Evolutionary conservation across 805 yeast species (phyloP), one percentile per base, ranked within the genome.

Genomic region (Teunomyces barrocoloradensis): DNA sequence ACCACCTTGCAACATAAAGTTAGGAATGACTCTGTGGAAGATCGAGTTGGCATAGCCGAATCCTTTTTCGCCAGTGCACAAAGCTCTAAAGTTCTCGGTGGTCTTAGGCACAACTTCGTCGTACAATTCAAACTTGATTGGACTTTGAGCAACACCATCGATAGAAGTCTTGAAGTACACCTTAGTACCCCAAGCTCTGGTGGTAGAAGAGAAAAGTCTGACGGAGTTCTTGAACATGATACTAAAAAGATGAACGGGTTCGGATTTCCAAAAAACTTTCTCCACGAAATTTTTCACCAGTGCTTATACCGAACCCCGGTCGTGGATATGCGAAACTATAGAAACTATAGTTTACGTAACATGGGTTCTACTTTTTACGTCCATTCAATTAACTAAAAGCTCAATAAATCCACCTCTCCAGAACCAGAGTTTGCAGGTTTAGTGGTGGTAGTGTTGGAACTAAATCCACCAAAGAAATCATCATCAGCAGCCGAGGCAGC

Each of bases 1-100:
- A 59, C 78, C 78, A 63, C 79, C 97, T 80, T 91, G 98, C 68
- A 92, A 78, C 98, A 91, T 91, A 79, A 91, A 91, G 71, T 87
- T 84, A 56, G 97, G 97, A 64, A 90, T 90, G 56, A 91, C 96
- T 78, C 97, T 86, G 89, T 91, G 97, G 94, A 92, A 91, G 56
- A 84, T 77, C 43, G 95, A 87, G 62, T 78, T 80, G 66, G 84
- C 84, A 81, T 84, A 90, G 51, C 96, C 96, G 63, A 75, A 87
- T 53, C 97, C 98, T 81, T 89, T 87, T 77, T 89, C 96, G 60
- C 97, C 96, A 53, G 96, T 85, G 67, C 86, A 81, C 59, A 85
- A 70, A 48, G 90, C 89, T 75, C 87, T 80, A 80, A 85, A 85
- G 72, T 85, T 85, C 70, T 84, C 89, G 57, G 87, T 78, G 44